phyloP scores from a whole-genome alignment of 805 yeast genomes.

The Candida saitoana region DNA sequence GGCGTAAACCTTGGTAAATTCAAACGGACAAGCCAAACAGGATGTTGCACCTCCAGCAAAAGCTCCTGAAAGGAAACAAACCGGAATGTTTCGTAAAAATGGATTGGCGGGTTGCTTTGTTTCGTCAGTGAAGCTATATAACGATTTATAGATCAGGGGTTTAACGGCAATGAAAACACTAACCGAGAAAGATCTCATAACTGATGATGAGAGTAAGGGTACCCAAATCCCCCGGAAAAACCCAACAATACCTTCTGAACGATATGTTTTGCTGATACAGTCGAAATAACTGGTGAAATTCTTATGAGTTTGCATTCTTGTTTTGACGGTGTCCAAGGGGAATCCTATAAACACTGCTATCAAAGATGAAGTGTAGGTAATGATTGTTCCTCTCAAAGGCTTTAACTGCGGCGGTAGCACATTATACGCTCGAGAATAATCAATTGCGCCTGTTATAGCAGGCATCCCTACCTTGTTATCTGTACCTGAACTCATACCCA shows the following conservation, averaged over 20 bases:
- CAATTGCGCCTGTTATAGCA: conserved; percentile 57
- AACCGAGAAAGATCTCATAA: conserved; percentile 63
- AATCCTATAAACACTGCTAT: conserved; percentile 69
- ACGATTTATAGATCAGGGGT: conserved; percentile 28
- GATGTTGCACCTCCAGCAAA: conserved; percentile 64
- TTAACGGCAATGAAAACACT: conserved; percentile 56
- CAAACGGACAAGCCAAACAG: conserved; percentile 76
- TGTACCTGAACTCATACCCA: conserved; percentile 1
- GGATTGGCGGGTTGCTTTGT: conserved; percentile 34
- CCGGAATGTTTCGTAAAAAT: conserved; percentile 36
- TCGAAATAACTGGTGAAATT: conserved; percentile 50
- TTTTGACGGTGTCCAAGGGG: conserved; percentile 83
- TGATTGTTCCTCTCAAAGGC: conserved; percentile 53
- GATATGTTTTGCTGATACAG: conserved; percentile 54
- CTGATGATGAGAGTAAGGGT: conserved; percentile 63
- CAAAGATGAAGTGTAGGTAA: conserved; percentile 64
- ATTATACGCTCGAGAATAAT: conserved; percentile 42
- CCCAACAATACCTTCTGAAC: conserved; percentile 62
- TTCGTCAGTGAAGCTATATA: conserved; percentile 10
- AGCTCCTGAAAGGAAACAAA: conserved; percentile 54
- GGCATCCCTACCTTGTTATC: conserved; percentile 31
- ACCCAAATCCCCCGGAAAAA: conserved; percentile 76
- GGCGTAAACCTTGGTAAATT: conserved; percentile 75
- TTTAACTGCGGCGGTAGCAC: conserved; percentile 44
- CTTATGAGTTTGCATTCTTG: conserved; percentile 77